Conservation (phyloP, 768 basidiomycete genomes). For the Udeniomyces megalosporus region DNA sequence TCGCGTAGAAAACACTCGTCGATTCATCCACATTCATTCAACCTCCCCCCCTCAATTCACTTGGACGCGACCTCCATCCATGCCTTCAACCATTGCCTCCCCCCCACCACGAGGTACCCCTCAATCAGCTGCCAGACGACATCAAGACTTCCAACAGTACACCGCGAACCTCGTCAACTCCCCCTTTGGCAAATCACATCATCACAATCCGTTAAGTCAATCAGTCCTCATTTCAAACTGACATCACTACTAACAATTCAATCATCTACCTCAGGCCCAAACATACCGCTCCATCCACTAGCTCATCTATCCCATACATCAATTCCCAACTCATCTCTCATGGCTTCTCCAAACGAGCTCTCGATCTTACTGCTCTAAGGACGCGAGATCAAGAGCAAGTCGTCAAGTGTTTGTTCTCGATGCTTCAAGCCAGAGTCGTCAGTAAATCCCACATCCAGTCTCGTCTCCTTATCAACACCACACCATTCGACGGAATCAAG, state of each 20-base stretch:
- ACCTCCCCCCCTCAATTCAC: no score
- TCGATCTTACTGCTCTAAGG: constrained; percentile 43
- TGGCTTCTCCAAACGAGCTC: constrained; percentile 47
- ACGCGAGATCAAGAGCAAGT: constrained; percentile 41
- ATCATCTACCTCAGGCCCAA: background rate
- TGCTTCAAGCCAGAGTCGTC: constrained; percentile 64
- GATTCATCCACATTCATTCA: no score
- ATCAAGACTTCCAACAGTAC: constrained; percentile 9
- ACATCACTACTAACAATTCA: no score
- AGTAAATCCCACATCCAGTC: constrained; percentile 24
- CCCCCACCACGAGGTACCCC: no score
- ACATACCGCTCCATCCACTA: background rate
- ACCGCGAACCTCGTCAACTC: background rate
- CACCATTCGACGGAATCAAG: background rate
- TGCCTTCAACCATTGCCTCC: no score
- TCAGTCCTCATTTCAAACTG: no score
- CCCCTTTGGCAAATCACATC: background rate
- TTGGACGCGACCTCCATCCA: no score
- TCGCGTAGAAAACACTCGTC: no score
- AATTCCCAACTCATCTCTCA: constrained; percentile 70
- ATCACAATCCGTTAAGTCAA: no score
- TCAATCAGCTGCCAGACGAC: no score
- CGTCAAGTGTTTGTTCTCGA: constrained; percentile 56
- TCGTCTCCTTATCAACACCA: background rate
- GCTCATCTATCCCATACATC: constrained; percentile 37